A percentile compares a stretch with the other conserved stretches of the same genome.
phyloP scores from a whole-genome alignment of 352 stramenopile species.

The Halophytophthora batemanensis region DNA sequence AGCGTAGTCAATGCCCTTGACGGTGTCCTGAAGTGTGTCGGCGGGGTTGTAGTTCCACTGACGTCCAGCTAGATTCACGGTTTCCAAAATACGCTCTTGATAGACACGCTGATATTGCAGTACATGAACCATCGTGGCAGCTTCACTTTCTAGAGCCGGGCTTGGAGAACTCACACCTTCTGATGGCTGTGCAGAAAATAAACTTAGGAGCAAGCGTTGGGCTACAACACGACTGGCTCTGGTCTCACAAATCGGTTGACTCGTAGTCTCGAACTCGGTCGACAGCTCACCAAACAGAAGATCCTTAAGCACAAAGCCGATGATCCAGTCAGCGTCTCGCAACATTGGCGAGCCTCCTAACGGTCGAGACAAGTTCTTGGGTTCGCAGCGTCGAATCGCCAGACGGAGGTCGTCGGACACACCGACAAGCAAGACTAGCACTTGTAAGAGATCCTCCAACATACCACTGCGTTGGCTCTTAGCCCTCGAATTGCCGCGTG shows the following conservation, averaged over 20 bases:
- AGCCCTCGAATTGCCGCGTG: conserved; percentile 2
- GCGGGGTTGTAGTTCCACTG: conserved; percentile 59
- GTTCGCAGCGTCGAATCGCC: conserved; percentile 3
- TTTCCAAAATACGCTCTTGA: conserved; percentile 23
- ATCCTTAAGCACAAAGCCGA: conserved; percentile 15
- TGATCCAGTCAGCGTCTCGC: neutral
- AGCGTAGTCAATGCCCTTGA: conserved; percentile 32
- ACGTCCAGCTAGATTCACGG: conserved; percentile 31
- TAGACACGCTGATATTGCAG: conserved; percentile 19
- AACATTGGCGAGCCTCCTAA: neutral
- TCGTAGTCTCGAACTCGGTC: neutral
- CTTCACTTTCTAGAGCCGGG: neutral
- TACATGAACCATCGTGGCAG: conserved; percentile 2
- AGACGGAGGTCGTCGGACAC: conserved; percentile 16
- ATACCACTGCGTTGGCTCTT: conserved; percentile 8
- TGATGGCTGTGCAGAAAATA: conserved; percentile 11
- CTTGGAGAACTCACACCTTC: neutral
- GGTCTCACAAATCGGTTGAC: conserved; percentile 13
- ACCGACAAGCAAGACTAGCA: conserved; percentile 12
- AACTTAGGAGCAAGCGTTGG: conserved; percentile 15
- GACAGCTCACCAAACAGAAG: conserved; percentile 18
- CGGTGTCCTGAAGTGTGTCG: conserved; percentile 37
- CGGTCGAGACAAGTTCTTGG: neutral
- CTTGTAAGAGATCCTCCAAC: conserved; percentile 17
- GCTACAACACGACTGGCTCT: conserved; percentile 12